Base-by-base conservation (phyloP, 495 filamentous ascomycete genomes). In the Pyronema domesticum region DNA sequence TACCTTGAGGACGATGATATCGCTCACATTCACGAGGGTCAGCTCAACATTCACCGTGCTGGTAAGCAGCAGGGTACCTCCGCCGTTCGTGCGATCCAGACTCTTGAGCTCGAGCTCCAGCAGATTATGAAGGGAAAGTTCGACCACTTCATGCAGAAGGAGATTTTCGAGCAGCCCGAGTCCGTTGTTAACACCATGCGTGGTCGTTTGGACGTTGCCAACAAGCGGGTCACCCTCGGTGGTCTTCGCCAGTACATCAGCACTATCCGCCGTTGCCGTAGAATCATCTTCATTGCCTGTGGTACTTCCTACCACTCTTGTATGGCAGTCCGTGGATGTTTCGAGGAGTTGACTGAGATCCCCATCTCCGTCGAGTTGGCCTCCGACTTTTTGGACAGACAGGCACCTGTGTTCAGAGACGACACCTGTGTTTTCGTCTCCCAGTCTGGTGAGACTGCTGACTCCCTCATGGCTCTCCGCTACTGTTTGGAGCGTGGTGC, bases 111-210 rank as follows among this genome's bases (percentile, higher is more conserved):
- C 40, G 86, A 98, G 77, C 80, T 98, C 53, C 91, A 98, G 73
- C 91, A 98, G 73, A 98, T 98, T 70, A 98, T 98, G 91, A 98
- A 96, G 79, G 91, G 91, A 66, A 93, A 89, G 65, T 98, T 96
- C 71, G 91, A 98, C 67, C 91, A 98, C 71, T 98, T 95, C 76
- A 98, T 98, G 91, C 93, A 98, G 68, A 98, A 98, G 76, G 91
- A 98, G 68, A 98, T 98, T 65, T 98, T 96, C 70, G 91, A 98
- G 73, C 91, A 98, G 72, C 91, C 91, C 55, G 91, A 98, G 72
- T 98, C 91, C 5, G 86, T 98, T 55, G 81, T 98, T 72, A 98
- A 98, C 76, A 95, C 93, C 43, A 98, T 98, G 91, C 84, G 91
- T 79, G 91, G 91, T 69, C 93, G 91, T 70, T 73, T 98, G 58